Percentiles rank a stretch among this genome's conserved stretches.
phyloP scores from a whole-genome alignment of 192 early-diverging fungal genomes.

The Umbelopsis ramanniana region DNA sequence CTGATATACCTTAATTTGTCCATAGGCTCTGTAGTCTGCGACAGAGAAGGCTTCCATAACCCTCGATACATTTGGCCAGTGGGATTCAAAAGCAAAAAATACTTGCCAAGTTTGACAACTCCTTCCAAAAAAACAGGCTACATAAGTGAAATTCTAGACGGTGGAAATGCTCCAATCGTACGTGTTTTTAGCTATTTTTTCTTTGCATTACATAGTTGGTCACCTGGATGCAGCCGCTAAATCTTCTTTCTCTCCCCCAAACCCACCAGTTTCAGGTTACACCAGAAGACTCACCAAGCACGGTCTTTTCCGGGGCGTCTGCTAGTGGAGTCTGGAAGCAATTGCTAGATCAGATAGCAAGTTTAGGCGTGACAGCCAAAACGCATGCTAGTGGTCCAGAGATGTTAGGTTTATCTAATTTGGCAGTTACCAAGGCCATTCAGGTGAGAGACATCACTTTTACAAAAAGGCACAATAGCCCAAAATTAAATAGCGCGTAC shows the following conservation, averaged over 20 bases:
- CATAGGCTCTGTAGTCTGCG: slow-evolving; percentile 55
- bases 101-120: slow-evolving; percentile 61
- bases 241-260: background rate
- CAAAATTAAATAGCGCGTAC: background rate
- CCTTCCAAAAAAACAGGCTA: slow-evolving; percentile 57
- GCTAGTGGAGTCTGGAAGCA: slow-evolving; percentile 76
- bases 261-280: slow-evolving; percentile 65
- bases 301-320: slow-evolving; percentile 61
- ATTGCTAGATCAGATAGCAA: slow-evolving; percentile 61
- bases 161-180: slow-evolving; percentile 60
- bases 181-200: slow-evolving; percentile 6
- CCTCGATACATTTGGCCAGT: slow-evolving; percentile 72
- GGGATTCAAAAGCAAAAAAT: slow-evolving; percentile 67
- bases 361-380: slow-evolving; percentile 65
- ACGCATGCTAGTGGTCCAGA: slow-evolving; percentile 75
- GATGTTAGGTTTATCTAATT: slow-evolving; percentile 68
- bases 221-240: background rate
- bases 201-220: background rate
- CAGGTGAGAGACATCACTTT: slow-evolving; percentile 53
- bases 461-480: slow-evolving; percentile 6
- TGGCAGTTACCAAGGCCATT: slow-evolving; percentile 74
- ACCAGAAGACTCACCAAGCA: slow-evolving; percentile 64
- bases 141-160: slow-evolving; percentile 71
- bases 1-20: background rate
- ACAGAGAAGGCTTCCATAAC: slow-evolving; percentile 67